Evolutionary conservation across 805 yeast species (phyloP).

Genomic region (Starmerella sirachaensis): DNA sequence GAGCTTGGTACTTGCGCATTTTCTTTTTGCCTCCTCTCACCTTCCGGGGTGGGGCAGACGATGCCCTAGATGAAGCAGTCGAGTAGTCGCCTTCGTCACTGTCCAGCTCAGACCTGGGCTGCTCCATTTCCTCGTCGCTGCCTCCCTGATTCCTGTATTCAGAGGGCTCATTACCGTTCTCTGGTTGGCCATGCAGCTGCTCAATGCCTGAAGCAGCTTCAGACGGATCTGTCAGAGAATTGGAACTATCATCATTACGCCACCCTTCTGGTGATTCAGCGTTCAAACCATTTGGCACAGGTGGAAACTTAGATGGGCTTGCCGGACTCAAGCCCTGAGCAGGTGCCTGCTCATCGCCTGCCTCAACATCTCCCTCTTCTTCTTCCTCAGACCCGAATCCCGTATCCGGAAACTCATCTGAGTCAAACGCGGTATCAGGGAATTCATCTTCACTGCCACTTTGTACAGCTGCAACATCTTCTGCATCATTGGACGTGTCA

Average conservation of each 20-base stretch:
- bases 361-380: constrained; percentile 19
- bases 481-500: constrained; percentile 31
- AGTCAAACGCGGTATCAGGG: constrained; percentile 26
- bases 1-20: constrained; percentile 72
- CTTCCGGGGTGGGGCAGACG: constrained; percentile 13
- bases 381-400: constrained; percentile 21
- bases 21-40: constrained; percentile 80
- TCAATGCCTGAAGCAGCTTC: background rate
- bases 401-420: constrained; percentile 22
- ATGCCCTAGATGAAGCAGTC: background rate
- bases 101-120: no score
- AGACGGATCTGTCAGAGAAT: no score
- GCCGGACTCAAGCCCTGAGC: background rate
- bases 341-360: constrained; percentile 13
- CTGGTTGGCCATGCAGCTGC: background rate
- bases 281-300: no score
- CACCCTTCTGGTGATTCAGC: no score
- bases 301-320: no score
- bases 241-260: no score
- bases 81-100: background rate
- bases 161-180: background rate
- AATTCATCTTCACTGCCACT: constrained; percentile 10
- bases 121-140: constrained; percentile 1
- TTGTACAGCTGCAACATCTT: constrained; percentile 4
- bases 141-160: background rate